Evolutionary conservation across 2,329 filamentous ascomycete species (phyloP), one percentile per base, ranked within the genome.

Genomic region (Trichoderma sp.): DNA sequence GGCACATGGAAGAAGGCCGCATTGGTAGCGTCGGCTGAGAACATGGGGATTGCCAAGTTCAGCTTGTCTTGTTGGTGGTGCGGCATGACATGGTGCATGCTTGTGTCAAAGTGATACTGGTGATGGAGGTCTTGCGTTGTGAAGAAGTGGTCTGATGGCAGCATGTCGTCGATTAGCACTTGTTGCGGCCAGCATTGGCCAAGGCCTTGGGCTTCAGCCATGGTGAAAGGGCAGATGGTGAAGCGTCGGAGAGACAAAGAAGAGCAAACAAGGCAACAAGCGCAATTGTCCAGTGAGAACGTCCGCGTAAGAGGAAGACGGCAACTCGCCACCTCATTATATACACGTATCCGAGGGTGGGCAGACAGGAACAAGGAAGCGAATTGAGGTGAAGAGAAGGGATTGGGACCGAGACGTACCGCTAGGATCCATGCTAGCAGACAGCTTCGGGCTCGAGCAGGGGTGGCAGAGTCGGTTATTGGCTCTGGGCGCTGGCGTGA

Each of bases 101-200:
- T 43, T 34, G 64, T 30, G 39, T 43, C n/a, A 24, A 61, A 70
- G 30, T 68, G 54, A 24, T 66, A 54, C 8, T 60, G 58, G 51
- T 49, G 37, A 18, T 69, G 52, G 1, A 58, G 56, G 18, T 58
- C 64, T 24, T 58, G 64, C 11, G 63, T 26, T 49, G 58, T 6
- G 39, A 70, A 43, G 21, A 68, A 70, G 51, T 67, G 49, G 28
- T 70, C 68, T 68, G 49, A 18, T 13, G 63, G 30, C 32, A 21
- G 34, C n/a, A 59, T 34, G n/a, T 66, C 37, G 2, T 58, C 63
- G 14, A 39, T 66, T 37, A 59, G 32, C 28, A 49, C 28, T 16
- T 66, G 54, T 34, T 59, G 37, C 14, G 39, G 63, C 63, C 63
- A 66, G 24, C 54, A 37, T 37, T 37, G 58, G n/a, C 21, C 5